Percentiles rank a stretch among this genome's conserved stretches.
Evolutionary conservation across 2,329 filamentous ascomycete species (phyloP).

Genomic region (Pseudocercospora fijiensis): DNA sequence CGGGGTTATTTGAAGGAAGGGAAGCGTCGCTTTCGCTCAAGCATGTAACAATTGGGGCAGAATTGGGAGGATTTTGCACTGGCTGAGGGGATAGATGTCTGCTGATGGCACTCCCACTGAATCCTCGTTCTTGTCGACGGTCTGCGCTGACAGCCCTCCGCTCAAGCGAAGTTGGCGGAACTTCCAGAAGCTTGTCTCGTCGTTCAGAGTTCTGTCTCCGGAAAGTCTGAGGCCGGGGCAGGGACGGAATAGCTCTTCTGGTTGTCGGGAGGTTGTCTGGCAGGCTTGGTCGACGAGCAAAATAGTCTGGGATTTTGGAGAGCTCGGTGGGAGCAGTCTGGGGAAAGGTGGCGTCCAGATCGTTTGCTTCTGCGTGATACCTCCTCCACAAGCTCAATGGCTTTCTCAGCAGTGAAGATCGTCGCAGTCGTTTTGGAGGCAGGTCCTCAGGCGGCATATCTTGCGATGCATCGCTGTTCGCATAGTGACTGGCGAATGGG

Average conservation of each 20-base stretch:
- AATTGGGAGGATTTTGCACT: slow-evolving; percentile 40
- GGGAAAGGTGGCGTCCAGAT: slow-evolving; percentile 18
- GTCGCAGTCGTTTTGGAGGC: slow-evolving; percentile 23
- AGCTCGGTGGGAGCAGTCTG: slow-evolving; percentile 31
- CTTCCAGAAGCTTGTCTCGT: slow-evolving; percentile 68
- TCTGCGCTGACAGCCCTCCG: slow-evolving; percentile 70
- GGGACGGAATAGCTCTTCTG: slow-evolving; percentile 59
- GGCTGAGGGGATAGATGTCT: slow-evolving; percentile 46
- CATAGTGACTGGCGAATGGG: slow-evolving; percentile 32
- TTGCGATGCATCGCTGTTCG: slow-evolving; percentile 24
- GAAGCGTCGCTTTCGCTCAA: slow-evolving; percentile 7
- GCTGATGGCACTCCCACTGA: slow-evolving; percentile 42
- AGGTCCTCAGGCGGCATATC: slow-evolving; percentile 29
- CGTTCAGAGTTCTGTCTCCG: slow-evolving; percentile 79
- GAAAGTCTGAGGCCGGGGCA: slow-evolving; percentile 76
- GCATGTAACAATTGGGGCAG: slow-evolving; percentile 39
- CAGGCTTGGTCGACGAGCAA: slow-evolving; percentile 26
- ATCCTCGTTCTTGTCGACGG: slow-evolving; percentile 40
- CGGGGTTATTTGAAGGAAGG: slow-evolving; percentile 5
- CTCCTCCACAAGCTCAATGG: slow-evolving; percentile 28
- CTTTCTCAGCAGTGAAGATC: slow-evolving; percentile 26
- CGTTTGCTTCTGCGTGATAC: slow-evolving; percentile 35
- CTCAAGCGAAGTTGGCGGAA: slow-evolving; percentile 63
- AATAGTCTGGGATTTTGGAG: slow-evolving; percentile 32
- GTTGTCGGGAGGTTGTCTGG: slow-evolving; percentile 27